These are phyloP conservation scores for Aspergillus neoniger DNA, from an alignment of 2,329 filamentous ascomycete species.

Conservation along the genomic window DNA sequence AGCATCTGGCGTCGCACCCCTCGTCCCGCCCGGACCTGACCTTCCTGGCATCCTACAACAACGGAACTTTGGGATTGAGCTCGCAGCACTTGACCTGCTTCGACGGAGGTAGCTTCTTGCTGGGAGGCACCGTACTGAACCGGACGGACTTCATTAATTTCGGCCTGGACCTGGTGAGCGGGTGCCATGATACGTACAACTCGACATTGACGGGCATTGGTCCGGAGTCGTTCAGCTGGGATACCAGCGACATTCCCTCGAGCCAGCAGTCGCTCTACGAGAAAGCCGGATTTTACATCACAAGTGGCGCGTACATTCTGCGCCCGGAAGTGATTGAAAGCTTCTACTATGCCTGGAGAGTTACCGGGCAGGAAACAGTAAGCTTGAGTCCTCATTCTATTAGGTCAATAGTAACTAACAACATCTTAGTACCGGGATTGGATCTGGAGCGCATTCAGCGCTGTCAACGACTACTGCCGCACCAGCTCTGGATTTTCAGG, in stretches of 20 bases:
- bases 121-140: slow-evolving; percentile 71
- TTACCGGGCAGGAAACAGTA: slow-evolving; percentile 67
- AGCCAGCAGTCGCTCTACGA: slow-evolving; percentile 63
- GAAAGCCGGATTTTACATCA: slow-evolving; percentile 71
- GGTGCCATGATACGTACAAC: slow-evolving; percentile 73
- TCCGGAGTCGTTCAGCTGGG: slow-evolving; percentile 71
- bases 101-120: slow-evolving; percentile 79
- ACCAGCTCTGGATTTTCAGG: slow-evolving; percentile 68
- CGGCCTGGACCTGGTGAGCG: slow-evolving; percentile 69
- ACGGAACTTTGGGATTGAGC: slow-evolving; percentile 37
- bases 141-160: slow-evolving; percentile 70
- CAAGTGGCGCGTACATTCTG: slow-evolving; percentile 62
- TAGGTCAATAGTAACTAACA: slow-evolving; percentile 11
- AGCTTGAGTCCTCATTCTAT: neutral
- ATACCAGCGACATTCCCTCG: slow-evolving; percentile 51
- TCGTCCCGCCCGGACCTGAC: slow-evolving; percentile 68
- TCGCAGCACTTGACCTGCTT: slow-evolving; percentile 71
- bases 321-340: slow-evolving; percentile 81
- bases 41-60: slow-evolving; percentile 53
- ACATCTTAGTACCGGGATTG: slow-evolving; percentile 71
- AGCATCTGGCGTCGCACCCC: slow-evolving; percentile 70
- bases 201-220: slow-evolving; percentile 72
- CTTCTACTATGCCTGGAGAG: slow-evolving; percentile 83
- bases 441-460: slow-evolving; percentile 76
- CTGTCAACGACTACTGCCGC: slow-evolving; percentile 65